Evolutionary conservation across 129 eudicot genomes (phyloP), one percentile per base, ranked within the genome.

Genomic region (Flaveria ramosissima): DNA sequence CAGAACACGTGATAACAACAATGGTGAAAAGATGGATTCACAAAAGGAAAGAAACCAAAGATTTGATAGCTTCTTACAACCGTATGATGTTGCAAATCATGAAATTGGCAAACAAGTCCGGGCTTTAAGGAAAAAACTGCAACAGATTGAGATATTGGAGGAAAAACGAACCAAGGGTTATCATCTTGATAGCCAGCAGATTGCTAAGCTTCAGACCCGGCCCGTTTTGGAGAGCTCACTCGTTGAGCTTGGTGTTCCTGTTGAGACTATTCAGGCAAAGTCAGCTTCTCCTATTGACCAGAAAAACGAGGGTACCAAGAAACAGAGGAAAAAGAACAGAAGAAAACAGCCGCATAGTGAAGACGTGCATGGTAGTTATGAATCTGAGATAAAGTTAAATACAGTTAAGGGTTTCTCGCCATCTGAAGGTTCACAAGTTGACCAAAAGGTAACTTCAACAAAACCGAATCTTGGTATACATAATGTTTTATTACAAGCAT

Each of bases 71-170:
- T 95, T 95, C 75, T 72, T 95, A 27, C 94, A 83, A 64, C 83
- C 91, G 14, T 9, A 74, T 75, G 89, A 95, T 66, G 87, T 67
- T 59, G 89, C 73, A 32, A 76, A 72, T 67, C 88, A 89, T 68
- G 90, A 78, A 55, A 70, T 76, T 27, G 77, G 82, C 61, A 89
- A 88, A 70, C 90, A 86, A 81, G 83, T 95, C 16, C 86, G 97
- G 47, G 90, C 92, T 23, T 71, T 95, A 73, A 80, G 86, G 77
- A 95, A 92, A 77, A 95, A 95, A 73, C 61, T 95, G 84, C 99
- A 95, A 71, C 99, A 95, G 84, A 88, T 95, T 83, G 97, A 95
- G 83, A 85, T 95, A 78, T 91, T 95, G 43, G 99, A 95, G 81
- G 96, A 85, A 66, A 95, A 95, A 75, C 92, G 50, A 27, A 81